These are phyloP conservation scores for Arctostaphylos glauca DNA, from an alignment of 148 eudicot genomes.

Conservation along the genomic window DNA sequence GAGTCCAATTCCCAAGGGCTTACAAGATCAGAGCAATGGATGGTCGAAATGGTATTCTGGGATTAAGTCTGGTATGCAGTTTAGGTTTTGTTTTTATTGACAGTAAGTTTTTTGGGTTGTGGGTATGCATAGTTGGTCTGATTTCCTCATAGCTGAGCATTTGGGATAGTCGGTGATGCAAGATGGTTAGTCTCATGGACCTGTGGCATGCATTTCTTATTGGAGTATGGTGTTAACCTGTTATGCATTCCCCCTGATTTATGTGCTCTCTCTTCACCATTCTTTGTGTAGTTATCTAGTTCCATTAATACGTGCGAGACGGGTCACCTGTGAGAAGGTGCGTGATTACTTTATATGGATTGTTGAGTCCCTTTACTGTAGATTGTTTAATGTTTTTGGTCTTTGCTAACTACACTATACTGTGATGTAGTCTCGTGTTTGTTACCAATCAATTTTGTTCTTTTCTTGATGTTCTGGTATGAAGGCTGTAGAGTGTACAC, in stretches of 20 bases:
- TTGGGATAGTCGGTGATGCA: background rate
- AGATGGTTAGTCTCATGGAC: background rate
- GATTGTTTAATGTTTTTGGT: background rate
- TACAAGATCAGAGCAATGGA: background rate
- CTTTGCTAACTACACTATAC: background rate
- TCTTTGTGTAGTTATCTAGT: background rate
- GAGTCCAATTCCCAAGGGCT: background rate
- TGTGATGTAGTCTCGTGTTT: background rate
- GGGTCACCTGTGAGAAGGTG: background rate
- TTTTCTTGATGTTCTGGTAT: background rate
- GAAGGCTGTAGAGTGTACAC: background rate
- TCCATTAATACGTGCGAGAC: background rate
- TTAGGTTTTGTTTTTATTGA: background rate
- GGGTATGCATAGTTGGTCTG: no score
- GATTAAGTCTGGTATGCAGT: background rate
- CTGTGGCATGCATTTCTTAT: background rate
- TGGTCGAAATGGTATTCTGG: background rate
- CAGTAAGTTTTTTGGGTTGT: background rate
- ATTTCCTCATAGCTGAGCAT: background rate
- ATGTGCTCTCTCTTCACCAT: background rate
- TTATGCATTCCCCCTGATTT: background rate
- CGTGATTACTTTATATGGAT: background rate
- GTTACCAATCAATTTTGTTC: background rate
- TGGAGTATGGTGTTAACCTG: background rate
- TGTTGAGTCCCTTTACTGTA: no score